Base-by-base conservation (phyloP, 495 filamentous ascomycete genomes). In the Clavariopsis aquatica region DNA sequence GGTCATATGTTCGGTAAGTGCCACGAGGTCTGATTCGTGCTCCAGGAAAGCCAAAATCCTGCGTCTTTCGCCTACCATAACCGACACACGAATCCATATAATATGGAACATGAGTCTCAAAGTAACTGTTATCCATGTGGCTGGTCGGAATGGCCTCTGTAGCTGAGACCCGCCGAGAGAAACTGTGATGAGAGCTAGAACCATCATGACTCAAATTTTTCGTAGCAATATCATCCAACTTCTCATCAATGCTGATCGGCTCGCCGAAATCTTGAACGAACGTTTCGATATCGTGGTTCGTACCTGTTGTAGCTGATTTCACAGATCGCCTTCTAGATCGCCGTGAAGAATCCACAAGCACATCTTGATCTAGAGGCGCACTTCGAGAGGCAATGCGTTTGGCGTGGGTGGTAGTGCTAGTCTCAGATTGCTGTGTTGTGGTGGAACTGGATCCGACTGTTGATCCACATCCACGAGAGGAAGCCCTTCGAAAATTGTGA, bases 11-110 rank as follows among this genome's bases (percentile, higher is more conserved):
- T 24, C 10, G 17, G 12, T 49, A 27, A 12, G 66, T 41, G 23
- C 49, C 3, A 24, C 57, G 56, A 47, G 57, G 51, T 22, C 55
- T 65, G 29, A 65, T 65, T 13, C 57, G 61, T 43, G 66, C 66
- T 12, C 66, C 66, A 34, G 66, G 66, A 31, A 52, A 69, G 10
- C 66, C 66, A 34, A 69, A 69, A 26, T 69, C 66, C 29, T 69
- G 51, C 3, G 61, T 65, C 19, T 60, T 45, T 3, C 66, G 66
- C 17, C 57, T 61, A 1, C 66, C 62, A 38, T 65, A 69, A 4
- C 17, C 34, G 1, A 52, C 51, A 22, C 66, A 56, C 31, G 31
- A 57, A 29, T 69, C 66, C 6, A 61, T 23, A 41, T 61, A 49
- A 62, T 65, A 41, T 0, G 62, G 66, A 15, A 56, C 52, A 10